Conservation (phyloP, 2,329 filamentous ascomycete genomes). For the Scleromitrula shiraiana region DNA sequence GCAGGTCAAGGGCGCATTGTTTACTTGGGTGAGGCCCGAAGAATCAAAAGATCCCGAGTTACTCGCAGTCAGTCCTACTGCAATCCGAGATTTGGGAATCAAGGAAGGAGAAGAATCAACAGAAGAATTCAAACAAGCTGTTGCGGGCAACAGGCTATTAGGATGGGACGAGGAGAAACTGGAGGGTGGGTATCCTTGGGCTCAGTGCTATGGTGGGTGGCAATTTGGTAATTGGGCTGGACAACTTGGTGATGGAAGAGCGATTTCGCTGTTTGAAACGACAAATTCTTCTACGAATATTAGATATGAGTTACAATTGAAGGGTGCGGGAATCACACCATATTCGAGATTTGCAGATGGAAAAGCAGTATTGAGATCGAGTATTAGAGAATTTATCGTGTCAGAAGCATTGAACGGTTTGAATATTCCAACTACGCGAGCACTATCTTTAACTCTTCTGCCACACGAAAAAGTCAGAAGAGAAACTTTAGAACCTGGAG, state of each 20-base stretch:
- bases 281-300: slow-evolving; percentile 64
- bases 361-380: slow-evolving; percentile 84
- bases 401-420: slow-evolving; percentile 84
- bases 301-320: slow-evolving; percentile 86
- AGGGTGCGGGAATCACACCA: slow-evolving; percentile 86
- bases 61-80: slow-evolving; percentile 69
- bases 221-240: slow-evolving; percentile 86
- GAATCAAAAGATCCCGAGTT: slow-evolving; percentile 65
- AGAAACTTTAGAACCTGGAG: slow-evolving; percentile 79
- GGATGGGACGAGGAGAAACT: slow-evolving; percentile 63
- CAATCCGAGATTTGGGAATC: slow-evolving; percentile 75
- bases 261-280: slow-evolving; percentile 88
- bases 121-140: slow-evolving; percentile 66
- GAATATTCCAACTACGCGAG: slow-evolving; percentile 77
- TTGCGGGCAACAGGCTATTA: slow-evolving; percentile 74
- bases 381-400: slow-evolving; percentile 89
- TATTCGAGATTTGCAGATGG: slow-evolving; percentile 97
- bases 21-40: slow-evolving; percentile 85
- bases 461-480: slow-evolving; percentile 66
- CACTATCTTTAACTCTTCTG: slow-evolving; percentile 71
- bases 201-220: slow-evolving; percentile 90
- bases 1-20: slow-evolving; percentile 76
- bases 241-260: slow-evolving; percentile 88
- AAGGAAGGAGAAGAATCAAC: slow-evolving; percentile 57
- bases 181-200: slow-evolving; percentile 85